Percentiles rank a stretch among this genome's conserved stretches.
Evolutionary conservation across 805 yeast species (phyloP).

Genomic region (Ogataea pini): DNA sequence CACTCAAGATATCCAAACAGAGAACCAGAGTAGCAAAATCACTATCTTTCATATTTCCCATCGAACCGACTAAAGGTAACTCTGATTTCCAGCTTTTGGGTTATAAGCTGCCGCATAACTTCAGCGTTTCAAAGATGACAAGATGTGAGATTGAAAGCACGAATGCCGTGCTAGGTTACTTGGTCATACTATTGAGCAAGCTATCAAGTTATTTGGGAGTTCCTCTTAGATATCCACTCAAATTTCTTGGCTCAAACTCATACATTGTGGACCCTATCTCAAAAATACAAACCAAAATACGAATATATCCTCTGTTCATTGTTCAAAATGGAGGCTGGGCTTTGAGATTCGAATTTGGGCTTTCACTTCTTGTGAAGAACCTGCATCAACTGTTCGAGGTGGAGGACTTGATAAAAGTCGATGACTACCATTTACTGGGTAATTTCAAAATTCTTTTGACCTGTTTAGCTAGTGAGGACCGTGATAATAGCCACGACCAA

Average conservation of each 20-base stretch:
- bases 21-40: slow-evolving; percentile 29
- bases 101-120: slow-evolving; percentile 31
- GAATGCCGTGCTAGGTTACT: slow-evolving; percentile 51
- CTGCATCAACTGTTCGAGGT: slow-evolving; percentile 45
- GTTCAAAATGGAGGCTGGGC: slow-evolving; percentile 38
- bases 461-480: slow-evolving; percentile 29
- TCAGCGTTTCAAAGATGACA: slow-evolving; percentile 24
- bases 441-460: slow-evolving; percentile 38
- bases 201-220: slow-evolving; percentile 44
- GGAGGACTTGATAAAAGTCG: slow-evolving; percentile 32
- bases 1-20: slow-evolving; percentile 18
- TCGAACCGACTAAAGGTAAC: slow-evolving; percentile 24
- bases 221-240: slow-evolving; percentile 51
- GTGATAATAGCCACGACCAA: slow-evolving; percentile 13
- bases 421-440: slow-evolving; percentile 35
- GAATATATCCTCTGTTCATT: slow-evolving; percentile 52
- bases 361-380: slow-evolving; percentile 46
- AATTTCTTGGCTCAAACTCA: slow-evolving; percentile 48
- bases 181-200: slow-evolving; percentile 42
- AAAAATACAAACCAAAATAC: slow-evolving; percentile 34
- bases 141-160: slow-evolving; percentile 40
- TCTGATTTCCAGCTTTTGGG: slow-evolving; percentile 34
- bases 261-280: slow-evolving; percentile 51
- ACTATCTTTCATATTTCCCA: slow-evolving; percentile 35
- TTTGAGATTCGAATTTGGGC: slow-evolving; percentile 51